These are phyloP conservation scores for Prototheca cutis DNA, from an alignment of 163 green algal genomes.

Conservation along the genomic window DNA sequence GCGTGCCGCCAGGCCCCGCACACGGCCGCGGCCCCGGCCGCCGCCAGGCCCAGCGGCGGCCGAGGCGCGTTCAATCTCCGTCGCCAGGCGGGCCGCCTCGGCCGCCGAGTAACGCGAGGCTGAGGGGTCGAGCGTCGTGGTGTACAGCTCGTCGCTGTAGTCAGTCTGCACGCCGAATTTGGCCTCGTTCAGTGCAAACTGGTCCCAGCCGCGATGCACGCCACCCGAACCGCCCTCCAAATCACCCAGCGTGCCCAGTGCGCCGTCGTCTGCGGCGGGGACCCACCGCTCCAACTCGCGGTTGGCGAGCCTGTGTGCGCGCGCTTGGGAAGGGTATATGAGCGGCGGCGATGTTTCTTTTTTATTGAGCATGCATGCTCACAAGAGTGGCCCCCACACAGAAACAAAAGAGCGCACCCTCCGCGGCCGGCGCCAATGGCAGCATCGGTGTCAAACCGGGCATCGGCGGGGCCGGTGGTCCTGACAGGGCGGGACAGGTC, in stretches of 20 bases:
- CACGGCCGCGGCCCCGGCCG: too few species aligned
- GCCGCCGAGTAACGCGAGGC: constrained; percentile 52
- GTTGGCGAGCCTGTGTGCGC: constrained; percentile 22
- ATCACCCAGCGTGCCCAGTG: constrained; percentile 13
- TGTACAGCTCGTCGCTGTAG: constrained; percentile 83
- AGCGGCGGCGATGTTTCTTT: too few species aligned
- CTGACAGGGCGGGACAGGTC: not conserved
- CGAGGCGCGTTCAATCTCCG: constrained; percentile 61
- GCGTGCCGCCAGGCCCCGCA: constrained; percentile 30
- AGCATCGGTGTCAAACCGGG: constrained; percentile 67
- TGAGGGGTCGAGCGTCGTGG: constrained; percentile 60
- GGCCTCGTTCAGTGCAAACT: constrained; percentile 78
- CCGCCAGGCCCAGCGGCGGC: not conserved
- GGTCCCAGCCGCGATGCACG: constrained; percentile 58
- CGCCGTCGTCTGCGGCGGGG: constrained; percentile 30
- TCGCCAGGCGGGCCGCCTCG: constrained; percentile 63
- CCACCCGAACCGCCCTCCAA: constrained; percentile 27
- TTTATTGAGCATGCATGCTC: too few species aligned
- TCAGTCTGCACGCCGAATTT: constrained; percentile 72
- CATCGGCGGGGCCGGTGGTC: too few species aligned
- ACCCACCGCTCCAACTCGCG: constrained; percentile 67
- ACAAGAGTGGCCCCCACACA: too few species aligned
- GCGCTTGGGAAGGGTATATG: not conserved
- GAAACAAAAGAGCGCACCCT: constrained; percentile 28
- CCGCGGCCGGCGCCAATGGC: constrained; percentile 53